These are phyloP conservation scores for Hyphopichia fennica DNA, from an alignment of 1,139 yeast genomes.

Conservation along the genomic window DNA sequence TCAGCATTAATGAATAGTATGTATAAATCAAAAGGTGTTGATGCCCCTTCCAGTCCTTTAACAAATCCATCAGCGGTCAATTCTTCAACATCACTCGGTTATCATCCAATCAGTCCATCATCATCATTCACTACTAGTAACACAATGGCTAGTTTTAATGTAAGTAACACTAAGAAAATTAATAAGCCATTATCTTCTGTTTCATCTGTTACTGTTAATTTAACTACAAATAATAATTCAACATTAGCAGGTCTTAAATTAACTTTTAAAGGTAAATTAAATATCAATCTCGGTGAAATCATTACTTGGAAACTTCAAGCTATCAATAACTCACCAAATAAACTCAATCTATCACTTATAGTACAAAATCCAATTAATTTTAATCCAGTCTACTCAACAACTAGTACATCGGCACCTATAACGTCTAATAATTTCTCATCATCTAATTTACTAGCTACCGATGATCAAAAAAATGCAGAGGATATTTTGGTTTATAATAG, in stretches of 20 bases:
- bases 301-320: slow-evolving; percentile 69
- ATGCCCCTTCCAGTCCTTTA: not conserved
- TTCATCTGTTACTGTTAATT: slow-evolving; percentile 46
- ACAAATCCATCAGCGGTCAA: slow-evolving; percentile 1
- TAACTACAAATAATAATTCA: slow-evolving; percentile 32
- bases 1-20: slow-evolving; percentile 18
- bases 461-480: slow-evolving; percentile 2
- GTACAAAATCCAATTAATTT: slow-evolving; percentile 30
- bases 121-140: not conserved
- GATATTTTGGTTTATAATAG: slow-evolving; percentile 20
- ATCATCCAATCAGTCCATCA: not conserved
- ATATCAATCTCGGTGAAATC: slow-evolving; percentile 59
- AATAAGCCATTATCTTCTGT: slow-evolving; percentile 20
- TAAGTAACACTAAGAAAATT: slow-evolving; percentile 1
- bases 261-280: slow-evolving; percentile 64
- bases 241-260: slow-evolving; percentile 52
- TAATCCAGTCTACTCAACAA: slow-evolving; percentile 15
- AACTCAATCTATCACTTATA: slow-evolving; percentile 46
- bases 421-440: slow-evolving; percentile 13
- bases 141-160: slow-evolving; percentile 2
- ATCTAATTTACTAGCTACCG: slow-evolving; percentile 11
- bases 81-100: slow-evolving; percentile 4
- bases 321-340: slow-evolving; percentile 53
- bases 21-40: slow-evolving; percentile 12
- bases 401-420: slow-evolving; percentile 6